Evolutionary conservation across 129 eudicot species (phyloP).

Genomic region (Chrysanthemum lavandulifolium): DNA sequence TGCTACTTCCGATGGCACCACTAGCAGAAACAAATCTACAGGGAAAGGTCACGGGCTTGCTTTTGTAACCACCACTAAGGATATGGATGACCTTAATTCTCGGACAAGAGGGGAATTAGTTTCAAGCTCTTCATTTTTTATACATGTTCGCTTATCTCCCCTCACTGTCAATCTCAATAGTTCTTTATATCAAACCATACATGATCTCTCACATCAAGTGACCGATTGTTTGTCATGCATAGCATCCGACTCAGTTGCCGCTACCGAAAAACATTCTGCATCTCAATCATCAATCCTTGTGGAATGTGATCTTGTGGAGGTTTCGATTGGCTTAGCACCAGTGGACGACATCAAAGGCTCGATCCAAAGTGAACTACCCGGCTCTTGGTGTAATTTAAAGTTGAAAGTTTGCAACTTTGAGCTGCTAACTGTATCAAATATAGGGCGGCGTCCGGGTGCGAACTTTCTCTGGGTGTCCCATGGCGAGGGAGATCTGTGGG

Average conservation of each 20-base stretch:
- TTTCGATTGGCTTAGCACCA: conserved; percentile 40
- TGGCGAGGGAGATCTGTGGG: conserved; percentile 68
- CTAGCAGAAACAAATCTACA: conserved; percentile 36
- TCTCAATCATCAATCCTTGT: conserved; percentile 61
- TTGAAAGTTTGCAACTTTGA: conserved; percentile 58
- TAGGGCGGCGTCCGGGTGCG: conserved; percentile 59
- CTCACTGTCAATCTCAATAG: conserved; percentile 38
- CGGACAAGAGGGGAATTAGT: conserved; percentile 57
- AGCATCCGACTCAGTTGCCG: conserved; percentile 18
- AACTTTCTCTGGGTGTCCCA: conserved; percentile 66
- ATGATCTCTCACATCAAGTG: conserved; percentile 43
- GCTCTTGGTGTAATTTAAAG: conserved; percentile 69
- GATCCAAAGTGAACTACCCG: conserved; percentile 78
- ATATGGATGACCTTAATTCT: conserved; percentile 46
- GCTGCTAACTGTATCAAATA: conserved; percentile 60
- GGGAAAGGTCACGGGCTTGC: conserved; percentile 63
- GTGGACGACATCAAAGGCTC: conserved; percentile 41
- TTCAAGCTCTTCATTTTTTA: conserved; percentile 51
- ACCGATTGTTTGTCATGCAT: conserved; percentile 38
- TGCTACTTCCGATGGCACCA: conserved; percentile 64
- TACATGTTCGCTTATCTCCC: conserved; percentile 55
- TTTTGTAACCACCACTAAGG: conserved; percentile 58
- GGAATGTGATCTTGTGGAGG: conserved; percentile 61
- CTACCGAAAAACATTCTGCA: conserved; percentile 20
- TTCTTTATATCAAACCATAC: conserved; percentile 43